Evolutionary conservation across 306 rosid species (phyloP).

Genomic region (Trifolium dubium): DNA sequence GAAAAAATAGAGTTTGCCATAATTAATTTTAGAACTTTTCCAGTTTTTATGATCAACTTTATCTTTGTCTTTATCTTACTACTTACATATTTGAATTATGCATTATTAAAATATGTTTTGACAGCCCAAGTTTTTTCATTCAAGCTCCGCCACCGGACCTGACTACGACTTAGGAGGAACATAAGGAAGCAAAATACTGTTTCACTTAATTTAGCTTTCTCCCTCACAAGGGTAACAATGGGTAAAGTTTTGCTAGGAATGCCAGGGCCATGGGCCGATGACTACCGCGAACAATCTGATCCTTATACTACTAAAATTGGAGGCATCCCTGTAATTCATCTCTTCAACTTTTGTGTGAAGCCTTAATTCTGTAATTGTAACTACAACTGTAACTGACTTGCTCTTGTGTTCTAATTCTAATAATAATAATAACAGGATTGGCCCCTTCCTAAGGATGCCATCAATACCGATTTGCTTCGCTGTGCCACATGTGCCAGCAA

Average conservation of each 20-base stretch:
- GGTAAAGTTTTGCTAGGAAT: conserved; percentile 61
- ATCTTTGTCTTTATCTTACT: no score
- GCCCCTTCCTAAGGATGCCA: conserved; percentile 58
- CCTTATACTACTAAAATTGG: conserved; percentile 78
- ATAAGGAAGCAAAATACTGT: background rate
- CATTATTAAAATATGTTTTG: background rate
- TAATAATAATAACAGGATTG: conserved; percentile 55
- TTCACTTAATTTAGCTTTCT: background rate
- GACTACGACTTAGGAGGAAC: background rate
- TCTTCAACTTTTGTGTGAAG: background rate
- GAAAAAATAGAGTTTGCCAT: no score
- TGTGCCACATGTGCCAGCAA: conserved; percentile 60
- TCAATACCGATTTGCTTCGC: conserved; percentile 51
- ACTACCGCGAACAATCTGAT: conserved; percentile 64
- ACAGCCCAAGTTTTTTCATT: background rate
- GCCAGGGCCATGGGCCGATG: conserved; percentile 85
- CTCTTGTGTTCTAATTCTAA: background rate
- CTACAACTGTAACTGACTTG: background rate
- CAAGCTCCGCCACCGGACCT: background rate
- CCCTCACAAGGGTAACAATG: conserved; percentile 40
- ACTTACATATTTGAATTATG: background rate
- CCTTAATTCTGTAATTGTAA: background rate
- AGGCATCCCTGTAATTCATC: conserved; percentile 77
- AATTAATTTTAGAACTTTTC: no score
- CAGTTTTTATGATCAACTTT: no score